These are phyloP conservation scores for Piper longum DNA, from an alignment of 164 flowering plant genomes.

Conservation along the genomic window DNA sequence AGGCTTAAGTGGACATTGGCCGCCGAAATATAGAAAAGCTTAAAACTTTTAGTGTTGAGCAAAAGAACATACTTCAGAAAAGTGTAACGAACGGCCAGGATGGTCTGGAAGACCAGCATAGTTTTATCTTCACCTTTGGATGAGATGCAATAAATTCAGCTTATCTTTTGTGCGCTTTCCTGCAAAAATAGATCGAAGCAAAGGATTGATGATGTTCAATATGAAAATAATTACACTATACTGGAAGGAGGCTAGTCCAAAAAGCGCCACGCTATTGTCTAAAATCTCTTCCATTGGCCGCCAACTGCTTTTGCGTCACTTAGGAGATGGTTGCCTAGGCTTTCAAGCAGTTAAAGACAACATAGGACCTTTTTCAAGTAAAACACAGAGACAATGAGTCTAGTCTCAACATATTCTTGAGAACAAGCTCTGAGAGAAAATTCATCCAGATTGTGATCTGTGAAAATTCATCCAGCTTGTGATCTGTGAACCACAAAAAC, in stretches of 20 bases:
- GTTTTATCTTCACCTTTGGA: slow-evolving; percentile 71
- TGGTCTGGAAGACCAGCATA: slow-evolving; percentile 91
- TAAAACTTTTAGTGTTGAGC: too few species aligned
- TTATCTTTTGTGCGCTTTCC: slow-evolving; percentile 88
- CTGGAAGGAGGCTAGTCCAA: background rate
- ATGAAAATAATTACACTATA: background rate
- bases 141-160: slow-evolving; percentile 82
- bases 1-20: background rate
- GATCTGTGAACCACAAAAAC: background rate
- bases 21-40: background rate
- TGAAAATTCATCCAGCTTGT: background rate
- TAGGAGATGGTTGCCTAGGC: background rate
- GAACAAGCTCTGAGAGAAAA: too few species aligned
- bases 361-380: too few species aligned
- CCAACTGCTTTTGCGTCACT: background rate
- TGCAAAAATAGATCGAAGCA: slow-evolving; percentile 13
- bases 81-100: slow-evolving; percentile 83
- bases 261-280: background rate
- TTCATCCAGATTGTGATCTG: too few species aligned
- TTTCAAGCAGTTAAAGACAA: background rate
- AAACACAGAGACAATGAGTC: too few species aligned
- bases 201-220: background rate
- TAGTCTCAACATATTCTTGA: too few species aligned
- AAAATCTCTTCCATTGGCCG: background rate
- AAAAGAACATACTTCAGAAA: slow-evolving; percentile 50